Evolutionary conservation across 257 asterid species (phyloP).

Genomic region (Cinchona pubescens): DNA sequence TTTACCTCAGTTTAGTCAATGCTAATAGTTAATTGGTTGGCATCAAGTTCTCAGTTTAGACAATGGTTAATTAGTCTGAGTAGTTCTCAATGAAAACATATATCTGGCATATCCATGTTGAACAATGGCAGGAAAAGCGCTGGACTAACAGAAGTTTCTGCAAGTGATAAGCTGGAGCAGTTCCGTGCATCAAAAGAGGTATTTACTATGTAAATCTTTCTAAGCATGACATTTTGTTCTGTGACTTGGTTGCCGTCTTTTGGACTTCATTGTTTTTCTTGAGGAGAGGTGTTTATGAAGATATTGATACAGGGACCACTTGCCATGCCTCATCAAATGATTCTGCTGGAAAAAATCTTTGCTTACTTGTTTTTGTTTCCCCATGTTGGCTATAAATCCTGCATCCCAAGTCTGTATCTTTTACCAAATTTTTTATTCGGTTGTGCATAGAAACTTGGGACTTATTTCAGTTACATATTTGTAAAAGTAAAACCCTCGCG

Average conservation of each 20-base stretch:
- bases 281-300: neutral
- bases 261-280: neutral
- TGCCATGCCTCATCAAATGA: neutral
- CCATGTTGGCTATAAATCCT: neutral
- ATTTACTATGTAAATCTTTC: constrained; percentile 14
- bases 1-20: neutral
- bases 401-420: neutral
- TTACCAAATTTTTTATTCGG: neutral
- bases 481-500: neutral
- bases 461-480: neutral
- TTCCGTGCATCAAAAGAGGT: constrained; percentile 98
- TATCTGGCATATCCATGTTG: constrained; percentile 12
- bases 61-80: neutral
- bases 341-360: neutral
- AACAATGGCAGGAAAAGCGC: constrained; percentile 41
- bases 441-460: neutral
- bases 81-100: neutral
- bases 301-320: neutral
- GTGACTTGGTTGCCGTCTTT: neutral
- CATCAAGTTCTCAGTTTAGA: no score
- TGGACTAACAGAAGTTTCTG: constrained; percentile 82
- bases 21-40: neutral
- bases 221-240: neutral
- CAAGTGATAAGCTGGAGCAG: constrained; percentile 88
- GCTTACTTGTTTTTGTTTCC: neutral